These are phyloP conservation scores for Neurospora sp. DNA, from an alignment of 495 filamentous ascomycete genomes.

Conservation along the genomic window DNA sequence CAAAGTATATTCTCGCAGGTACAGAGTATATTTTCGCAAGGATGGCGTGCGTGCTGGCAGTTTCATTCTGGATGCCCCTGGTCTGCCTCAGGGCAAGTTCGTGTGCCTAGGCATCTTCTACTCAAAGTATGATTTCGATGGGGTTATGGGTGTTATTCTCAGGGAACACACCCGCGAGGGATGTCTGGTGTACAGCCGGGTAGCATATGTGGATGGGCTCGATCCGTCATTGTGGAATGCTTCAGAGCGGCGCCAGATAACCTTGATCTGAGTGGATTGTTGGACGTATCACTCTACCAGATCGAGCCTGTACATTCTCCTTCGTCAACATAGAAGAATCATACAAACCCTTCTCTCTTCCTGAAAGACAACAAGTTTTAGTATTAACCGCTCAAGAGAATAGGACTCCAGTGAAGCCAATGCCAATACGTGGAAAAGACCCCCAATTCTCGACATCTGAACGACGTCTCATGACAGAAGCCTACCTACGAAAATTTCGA, in stretches of 20 bases:
- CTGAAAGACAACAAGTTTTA: not conserved
- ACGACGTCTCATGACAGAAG: not conserved
- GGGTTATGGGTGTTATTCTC: too few relatives aligned
- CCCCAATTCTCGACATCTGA: not conserved
- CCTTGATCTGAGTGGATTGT: not conserved
- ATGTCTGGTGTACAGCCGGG: not conserved
- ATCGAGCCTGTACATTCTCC: not conserved
- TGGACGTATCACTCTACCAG: not conserved
- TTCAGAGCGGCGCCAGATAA: not conserved
- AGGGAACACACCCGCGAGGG: not conserved
- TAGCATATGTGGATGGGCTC: rapidly evolving
- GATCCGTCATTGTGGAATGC: not conserved
- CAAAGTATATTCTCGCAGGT: not conserved
- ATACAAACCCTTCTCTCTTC: not conserved
- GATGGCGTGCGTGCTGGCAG: not conserved
- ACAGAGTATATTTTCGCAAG: not conserved
- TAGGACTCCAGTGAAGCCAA: not conserved
- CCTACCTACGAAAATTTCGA: not conserved
- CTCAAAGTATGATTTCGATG: too few relatives aligned
- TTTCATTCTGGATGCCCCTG: not conserved
- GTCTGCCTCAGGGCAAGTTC: rapidly evolving
- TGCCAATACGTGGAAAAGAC: not conserved
- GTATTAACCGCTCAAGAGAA: rapidly evolving
- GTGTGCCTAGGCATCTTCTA: not conserved
- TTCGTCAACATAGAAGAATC: not conserved